A percentile compares a stretch with the other conserved stretches of the same genome.
Evolutionary conservation across 192 early-diverging fungal genomes (phyloP).

Genomic region (Dissophora ornata): DNA sequence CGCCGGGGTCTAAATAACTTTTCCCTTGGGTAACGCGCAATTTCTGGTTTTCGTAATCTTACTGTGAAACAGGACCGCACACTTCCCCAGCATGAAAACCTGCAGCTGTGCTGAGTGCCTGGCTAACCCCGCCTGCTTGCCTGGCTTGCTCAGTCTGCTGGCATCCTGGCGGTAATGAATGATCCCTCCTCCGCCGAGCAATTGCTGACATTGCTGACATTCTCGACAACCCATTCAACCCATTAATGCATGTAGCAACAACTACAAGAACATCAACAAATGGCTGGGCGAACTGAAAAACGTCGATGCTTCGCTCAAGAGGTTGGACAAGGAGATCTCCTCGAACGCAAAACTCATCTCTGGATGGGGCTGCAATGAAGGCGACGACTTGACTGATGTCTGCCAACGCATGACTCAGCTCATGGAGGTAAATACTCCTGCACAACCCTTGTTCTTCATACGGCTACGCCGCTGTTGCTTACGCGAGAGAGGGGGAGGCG

Average conservation of each 20-base stretch:
- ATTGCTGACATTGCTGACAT: neutral
- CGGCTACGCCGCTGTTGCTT: neutral
- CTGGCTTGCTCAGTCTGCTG: too few relatives aligned
- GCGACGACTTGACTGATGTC: constrained; percentile 48
- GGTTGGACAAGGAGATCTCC: constrained; percentile 46
- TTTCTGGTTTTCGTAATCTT: neutral
- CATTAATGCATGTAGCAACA: constrained; percentile 8
- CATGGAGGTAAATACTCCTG: constrained; percentile 42
- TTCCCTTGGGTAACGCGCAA: constrained; percentile 31
- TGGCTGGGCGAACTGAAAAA: constrained; percentile 55
- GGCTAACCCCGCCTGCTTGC: too few relatives aligned
- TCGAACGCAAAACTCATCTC: constrained; percentile 46
- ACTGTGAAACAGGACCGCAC: constrained; percentile 28
- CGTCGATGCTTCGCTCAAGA: constrained; percentile 46
- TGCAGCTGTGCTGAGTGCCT: too few relatives aligned
- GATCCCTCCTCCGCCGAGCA: neutral
- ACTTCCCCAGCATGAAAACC: too few relatives aligned
- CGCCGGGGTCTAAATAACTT: constrained; percentile 53
- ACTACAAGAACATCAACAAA: constrained; percentile 55
- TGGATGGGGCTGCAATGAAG: constrained; percentile 48
- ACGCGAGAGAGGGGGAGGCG: neutral
- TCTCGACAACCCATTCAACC: neutral
- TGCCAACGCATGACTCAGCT: constrained; percentile 54
- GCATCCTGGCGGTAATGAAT: too few relatives aligned
- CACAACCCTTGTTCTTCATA: neutral